Conservation (phyloP, 306 rosid species). For the Trifolium dubium region DNA sequence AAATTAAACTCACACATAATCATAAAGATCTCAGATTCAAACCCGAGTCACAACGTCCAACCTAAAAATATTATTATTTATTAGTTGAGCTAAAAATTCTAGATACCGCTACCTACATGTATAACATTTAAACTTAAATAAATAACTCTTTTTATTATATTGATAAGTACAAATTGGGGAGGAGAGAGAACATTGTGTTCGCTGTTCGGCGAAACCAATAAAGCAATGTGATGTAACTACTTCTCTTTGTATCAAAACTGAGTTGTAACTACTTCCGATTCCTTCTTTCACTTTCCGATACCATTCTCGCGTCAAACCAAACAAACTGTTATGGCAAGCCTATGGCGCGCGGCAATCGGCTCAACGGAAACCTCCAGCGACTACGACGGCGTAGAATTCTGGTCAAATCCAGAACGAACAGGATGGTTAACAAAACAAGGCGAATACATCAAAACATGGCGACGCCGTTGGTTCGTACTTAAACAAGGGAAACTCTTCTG, state of each 20-base stretch:
- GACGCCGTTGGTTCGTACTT: conserved; percentile 51
- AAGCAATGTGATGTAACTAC: not conserved
- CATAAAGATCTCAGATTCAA: too few species aligned
- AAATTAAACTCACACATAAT: too few species aligned
- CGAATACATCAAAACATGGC: conserved; percentile 57
- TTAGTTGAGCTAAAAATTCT: too few species aligned
- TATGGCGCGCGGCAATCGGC: conserved; percentile 47
- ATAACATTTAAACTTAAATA: too few species aligned
- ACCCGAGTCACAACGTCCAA: too few species aligned
- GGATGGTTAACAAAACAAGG: conserved; percentile 51
- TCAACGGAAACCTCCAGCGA: conserved; percentile 13
- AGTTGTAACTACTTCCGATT: not conserved
- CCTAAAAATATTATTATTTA: too few species aligned
- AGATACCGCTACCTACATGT: too few species aligned
- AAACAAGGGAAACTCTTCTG: conserved; percentile 53
- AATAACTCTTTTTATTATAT: too few species aligned
- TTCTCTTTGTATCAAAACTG: not conserved
- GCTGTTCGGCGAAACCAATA: too few species aligned
- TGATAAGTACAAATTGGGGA: too few species aligned
- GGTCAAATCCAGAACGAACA: conserved; percentile 49
- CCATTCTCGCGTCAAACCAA: not conserved
- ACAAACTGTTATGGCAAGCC: conserved; percentile 14
- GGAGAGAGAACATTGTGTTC: too few species aligned
- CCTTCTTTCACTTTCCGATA: not conserved
- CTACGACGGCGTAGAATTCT: conserved; percentile 44